Base-by-base conservation (phyloP, 2,329 filamentous ascomycete genomes). In the Albifimbria verrucaria region DNA sequence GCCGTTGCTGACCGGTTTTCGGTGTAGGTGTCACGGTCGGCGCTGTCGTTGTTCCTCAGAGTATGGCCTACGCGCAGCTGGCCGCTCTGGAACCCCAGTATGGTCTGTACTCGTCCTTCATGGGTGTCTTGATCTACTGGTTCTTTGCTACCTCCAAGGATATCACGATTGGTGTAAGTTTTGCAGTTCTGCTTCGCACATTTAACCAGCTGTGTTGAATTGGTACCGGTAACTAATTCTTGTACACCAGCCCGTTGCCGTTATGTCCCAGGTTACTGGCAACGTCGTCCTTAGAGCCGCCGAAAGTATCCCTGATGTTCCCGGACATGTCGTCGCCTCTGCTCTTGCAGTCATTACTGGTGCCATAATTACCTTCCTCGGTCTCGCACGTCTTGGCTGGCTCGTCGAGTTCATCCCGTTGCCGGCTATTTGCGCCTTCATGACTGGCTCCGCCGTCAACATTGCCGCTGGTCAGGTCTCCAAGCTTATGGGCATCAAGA, bases 51-150 rank as follows among this genome's bases (percentile, higher is more conserved):
- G 76, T 81, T n/a, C 78, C 78, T 2, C 78, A 81, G 61, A 73
- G 74, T 42, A 81, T 81, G 78, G 78, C 77, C 3, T 81, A 81
- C 52, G 78, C 78, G 20, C 63, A 75, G 32, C 65, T 81, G 18
- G 78, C 78, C 3, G 66, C 73, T 53, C 71, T 81, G 47, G 67
- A 70, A 4, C 71, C 77, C 23, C 73, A 81, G 57, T 81, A 76
- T 62, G 78, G 78, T 15, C 62, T 81, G 18, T 74, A 74, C 61
- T 92, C 93, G 1, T 96, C 92, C 0, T 97, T 97, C 66, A 96
- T 97, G 84, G 93, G 93, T 55, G 92, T 97, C 20, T 71, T 96
- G 57, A 79, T 96, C 61, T 97, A 97, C 72, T 97, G 93, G 93
- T 92, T 96, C 70, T 97, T 97, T 66, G 93, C 92, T 39, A 97